These are phyloP conservation scores for Leccinum variicolor DNA, from an alignment of 768 basidiomycete genomes.

Conservation along the genomic window DNA sequence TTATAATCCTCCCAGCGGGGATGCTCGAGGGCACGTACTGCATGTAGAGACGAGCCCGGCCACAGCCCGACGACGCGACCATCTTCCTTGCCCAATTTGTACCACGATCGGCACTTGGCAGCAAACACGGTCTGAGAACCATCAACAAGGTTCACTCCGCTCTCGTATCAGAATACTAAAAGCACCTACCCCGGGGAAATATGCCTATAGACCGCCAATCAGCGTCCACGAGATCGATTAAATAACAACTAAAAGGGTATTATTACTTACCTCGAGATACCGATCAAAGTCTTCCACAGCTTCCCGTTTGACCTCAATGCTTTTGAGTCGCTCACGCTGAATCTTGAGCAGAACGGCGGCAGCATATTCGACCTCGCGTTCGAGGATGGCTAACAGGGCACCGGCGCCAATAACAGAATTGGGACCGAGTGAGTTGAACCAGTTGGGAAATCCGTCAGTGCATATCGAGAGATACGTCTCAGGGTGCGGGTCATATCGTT, in stretches of 20 bases:
- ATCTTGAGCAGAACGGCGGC: slow-evolving; percentile 54
- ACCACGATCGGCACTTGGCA: slow-evolving; percentile 61
- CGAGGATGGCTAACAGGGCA: slow-evolving; percentile 52
- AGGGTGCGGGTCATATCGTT: slow-evolving; percentile 55
- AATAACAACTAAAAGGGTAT: neutral
- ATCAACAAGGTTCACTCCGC: neutral
- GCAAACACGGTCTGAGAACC: slow-evolving; percentile 50
- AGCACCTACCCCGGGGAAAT: slow-evolving; percentile 13
- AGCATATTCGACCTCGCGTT: slow-evolving; percentile 56
- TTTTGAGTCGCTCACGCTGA: slow-evolving; percentile 59
- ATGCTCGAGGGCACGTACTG: slow-evolving; percentile 42
- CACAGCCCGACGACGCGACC: slow-evolving; percentile 56
- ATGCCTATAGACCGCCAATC: slow-evolving; percentile 5
- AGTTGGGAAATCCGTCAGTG: slow-evolving; percentile 67
- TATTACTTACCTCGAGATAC: slow-evolving; percentile 45
- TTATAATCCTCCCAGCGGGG: slow-evolving; percentile 67
- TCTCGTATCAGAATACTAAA: neutral
- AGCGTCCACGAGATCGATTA: neutral
- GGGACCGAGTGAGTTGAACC: slow-evolving; percentile 56
- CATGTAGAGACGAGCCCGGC: slow-evolving; percentile 58
- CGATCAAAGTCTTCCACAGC: slow-evolving; percentile 63
- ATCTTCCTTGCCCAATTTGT: slow-evolving; percentile 54
- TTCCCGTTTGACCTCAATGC: slow-evolving; percentile 54
- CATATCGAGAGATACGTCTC: slow-evolving; percentile 56
- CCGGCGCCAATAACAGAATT: slow-evolving; percentile 55